Evolutionary conservation across 1,284 basidiomycete species (phyloP), one percentile per base, ranked within the genome.

Genomic region (Cutaneotrichosporon sp.): DNA sequence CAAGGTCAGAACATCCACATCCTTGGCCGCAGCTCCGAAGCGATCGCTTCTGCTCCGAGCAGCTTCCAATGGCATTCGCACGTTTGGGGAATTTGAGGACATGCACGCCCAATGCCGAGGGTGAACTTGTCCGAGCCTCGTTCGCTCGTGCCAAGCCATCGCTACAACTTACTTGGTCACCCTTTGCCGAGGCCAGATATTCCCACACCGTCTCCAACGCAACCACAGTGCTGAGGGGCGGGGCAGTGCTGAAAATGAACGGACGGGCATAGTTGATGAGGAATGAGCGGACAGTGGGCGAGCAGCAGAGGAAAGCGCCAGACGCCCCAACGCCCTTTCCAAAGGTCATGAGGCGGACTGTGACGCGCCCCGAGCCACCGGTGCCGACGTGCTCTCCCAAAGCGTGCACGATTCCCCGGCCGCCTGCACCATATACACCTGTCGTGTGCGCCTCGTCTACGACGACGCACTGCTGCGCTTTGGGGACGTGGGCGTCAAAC

Each of bases 251-350:
- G 75, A 89, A 96, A 51, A 94, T 89, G 45, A 97, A 78, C 5
- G 91, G 84, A 27, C 93, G 80, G 0, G 91, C 91, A 75, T 96
- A 97, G 71, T 97, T 97, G 67, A 96, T 78, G 19, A 97, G 77
- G 74, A 92, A 97, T 55, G 87, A 82, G 7, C 86, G 82, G 27
- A 91, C 80, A 1, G 89, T 77, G 3, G 80, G 78, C 16, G 80
- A 84, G 34, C 84, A 86, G 22, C 96, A 76, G 4, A 97, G 73
- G 3, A 90, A 86, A 35, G 91, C 89, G 66, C 90, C 90, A 2
- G 84, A 85, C 10, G 83, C 84, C 10, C 84, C 84, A 22, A 85
- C 74, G 0, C 82, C 83, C 64, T 87, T 86, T 6, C 85, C 85
- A 65, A 87, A 87, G 1, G 81, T 81, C 66, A 81, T 79, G 17